Conservation (phyloP, 2,329 filamentous ascomycete species). For the Cladophialophora carrionii region DNA sequence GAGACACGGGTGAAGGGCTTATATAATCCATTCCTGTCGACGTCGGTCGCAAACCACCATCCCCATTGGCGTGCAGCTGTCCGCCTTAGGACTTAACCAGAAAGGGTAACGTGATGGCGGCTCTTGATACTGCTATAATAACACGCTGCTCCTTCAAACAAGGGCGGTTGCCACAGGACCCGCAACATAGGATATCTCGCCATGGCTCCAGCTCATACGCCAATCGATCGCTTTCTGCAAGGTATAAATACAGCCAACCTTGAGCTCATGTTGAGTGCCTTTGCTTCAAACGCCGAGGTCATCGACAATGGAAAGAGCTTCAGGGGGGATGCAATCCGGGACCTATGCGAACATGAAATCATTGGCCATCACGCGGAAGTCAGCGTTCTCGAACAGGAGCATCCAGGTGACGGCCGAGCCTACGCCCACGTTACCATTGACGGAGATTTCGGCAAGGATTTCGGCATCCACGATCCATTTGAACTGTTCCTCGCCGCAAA, state of each 20-base stretch:
- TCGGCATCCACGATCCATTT: constrained; percentile 30
- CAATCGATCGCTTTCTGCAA: constrained; percentile 23
- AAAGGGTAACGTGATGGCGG: not conserved
- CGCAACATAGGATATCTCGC: not conserved
- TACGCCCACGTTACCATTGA: constrained; percentile 29
- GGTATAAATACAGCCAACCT: constrained; percentile 27
- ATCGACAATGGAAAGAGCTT: constrained; percentile 29
- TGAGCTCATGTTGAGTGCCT: constrained; percentile 23
- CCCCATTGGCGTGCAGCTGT: not conserved
- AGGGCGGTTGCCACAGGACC: not conserved
- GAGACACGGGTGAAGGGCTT: not conserved
- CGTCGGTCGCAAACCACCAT: not conserved
- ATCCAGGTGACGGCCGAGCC: constrained; percentile 16
- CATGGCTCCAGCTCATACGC: constrained; percentile 18
- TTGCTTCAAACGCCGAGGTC: constrained; percentile 26
- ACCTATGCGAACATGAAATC: constrained; percentile 24
- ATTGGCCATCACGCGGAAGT: constrained; percentile 21
- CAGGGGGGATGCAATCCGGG: constrained; percentile 23
- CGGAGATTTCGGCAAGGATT: constrained; percentile 27
- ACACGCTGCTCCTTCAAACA: not conserved
- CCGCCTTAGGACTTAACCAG: constrained; percentile 10
- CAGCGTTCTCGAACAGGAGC: constrained; percentile 15
- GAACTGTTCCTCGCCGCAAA: constrained; percentile 26
- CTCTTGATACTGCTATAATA: constrained; percentile 1
- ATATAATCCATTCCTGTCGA: not conserved